Evolutionary conservation across 305 asterid species (phyloP).

Genomic region (Coffea humblotiana): DNA sequence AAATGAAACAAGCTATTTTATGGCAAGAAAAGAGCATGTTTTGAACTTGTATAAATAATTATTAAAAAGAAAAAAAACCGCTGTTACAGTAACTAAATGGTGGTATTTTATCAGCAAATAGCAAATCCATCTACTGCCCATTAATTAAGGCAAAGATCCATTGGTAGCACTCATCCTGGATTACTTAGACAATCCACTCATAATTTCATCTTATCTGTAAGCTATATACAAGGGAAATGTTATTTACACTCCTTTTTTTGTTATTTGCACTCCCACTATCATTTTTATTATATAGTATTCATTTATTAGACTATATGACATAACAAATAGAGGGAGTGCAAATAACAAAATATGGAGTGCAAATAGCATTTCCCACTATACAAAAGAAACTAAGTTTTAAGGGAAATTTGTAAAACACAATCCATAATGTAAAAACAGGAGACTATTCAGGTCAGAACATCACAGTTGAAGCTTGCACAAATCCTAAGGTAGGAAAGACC

Average conservation of each 20-base stretch:
- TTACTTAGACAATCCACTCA: background rate
- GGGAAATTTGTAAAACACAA: too few species aligned
- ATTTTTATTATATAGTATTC: too few species aligned
- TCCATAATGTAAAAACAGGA: background rate
- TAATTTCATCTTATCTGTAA: background rate
- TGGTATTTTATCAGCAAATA: background rate
- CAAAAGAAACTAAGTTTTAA: background rate
- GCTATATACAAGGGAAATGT: too few species aligned
- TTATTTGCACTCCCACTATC: too few species aligned
- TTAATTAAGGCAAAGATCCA: background rate
- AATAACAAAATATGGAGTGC: too few species aligned
- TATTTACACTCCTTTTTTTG: too few species aligned
- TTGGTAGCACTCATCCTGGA: background rate
- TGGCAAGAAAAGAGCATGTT: background rate
- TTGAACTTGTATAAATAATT: background rate
- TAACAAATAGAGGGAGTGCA: too few species aligned
- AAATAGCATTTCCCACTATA: too few species aligned
- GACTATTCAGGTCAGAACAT: background rate
- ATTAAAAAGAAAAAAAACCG: background rate
- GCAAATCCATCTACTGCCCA: background rate
- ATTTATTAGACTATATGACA: too few species aligned
- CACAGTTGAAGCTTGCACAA: background rate
- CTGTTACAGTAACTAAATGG: background rate
- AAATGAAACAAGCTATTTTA: background rate
- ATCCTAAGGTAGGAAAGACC: background rate